phyloP scores from a whole-genome alignment of 805 yeast genomes.

The Cyberlindnera suaveolens region DNA sequence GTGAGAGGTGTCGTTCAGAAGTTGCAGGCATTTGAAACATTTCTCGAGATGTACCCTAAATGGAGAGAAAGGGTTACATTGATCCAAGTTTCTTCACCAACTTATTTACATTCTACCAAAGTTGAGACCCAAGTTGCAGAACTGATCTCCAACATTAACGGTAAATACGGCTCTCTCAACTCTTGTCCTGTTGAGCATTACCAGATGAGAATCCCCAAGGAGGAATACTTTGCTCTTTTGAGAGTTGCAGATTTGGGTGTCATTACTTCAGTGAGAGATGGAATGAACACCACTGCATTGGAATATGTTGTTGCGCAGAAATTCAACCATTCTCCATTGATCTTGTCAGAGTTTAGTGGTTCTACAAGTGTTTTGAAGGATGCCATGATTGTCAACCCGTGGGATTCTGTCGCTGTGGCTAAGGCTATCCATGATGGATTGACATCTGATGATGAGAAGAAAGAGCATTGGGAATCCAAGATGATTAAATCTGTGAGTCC shows the following conservation, averaged over 20 bases:
- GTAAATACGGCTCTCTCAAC: constrained; percentile 76
- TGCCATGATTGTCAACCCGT: constrained; percentile 86
- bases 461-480: constrained; percentile 39
- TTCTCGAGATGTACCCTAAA: constrained; percentile 85
- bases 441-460: constrained; percentile 42
- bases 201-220: constrained; percentile 81
- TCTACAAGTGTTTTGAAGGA: constrained; percentile 65
- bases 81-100: constrained; percentile 86
- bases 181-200: constrained; percentile 88
- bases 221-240: constrained; percentile 82
- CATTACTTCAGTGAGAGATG: constrained; percentile 89
- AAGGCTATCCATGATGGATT: constrained; percentile 71
- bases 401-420: constrained; percentile 95
- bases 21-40: constrained; percentile 82
- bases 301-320: constrained; percentile 90
- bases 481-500: constrained; percentile 66
- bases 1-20: constrained; percentile 94
- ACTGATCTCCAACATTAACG: constrained; percentile 73
- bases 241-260: constrained; percentile 87
- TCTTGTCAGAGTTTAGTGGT: constrained; percentile 91
- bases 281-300: constrained; percentile 91
- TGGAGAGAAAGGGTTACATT: constrained; percentile 84
- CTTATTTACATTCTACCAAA: constrained; percentile 41
- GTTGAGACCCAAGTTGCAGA: constrained; percentile 81
- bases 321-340: constrained; percentile 64